Evolutionary conservation across 2,329 filamentous ascomycete species (phyloP).

Genomic region (Colletotrichum viniferum): DNA sequence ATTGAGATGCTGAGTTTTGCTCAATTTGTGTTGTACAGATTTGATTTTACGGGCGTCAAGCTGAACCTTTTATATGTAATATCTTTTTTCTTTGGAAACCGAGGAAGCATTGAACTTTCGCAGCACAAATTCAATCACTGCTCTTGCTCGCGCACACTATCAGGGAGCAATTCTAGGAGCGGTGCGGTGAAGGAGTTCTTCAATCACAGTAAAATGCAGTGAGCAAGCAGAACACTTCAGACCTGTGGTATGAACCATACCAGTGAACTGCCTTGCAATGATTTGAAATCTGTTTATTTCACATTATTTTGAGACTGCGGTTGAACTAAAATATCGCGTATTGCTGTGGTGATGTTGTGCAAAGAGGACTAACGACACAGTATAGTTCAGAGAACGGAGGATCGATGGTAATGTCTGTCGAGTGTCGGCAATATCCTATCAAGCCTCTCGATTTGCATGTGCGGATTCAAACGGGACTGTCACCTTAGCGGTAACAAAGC

Average conservation of each 20-base stretch:
- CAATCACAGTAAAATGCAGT: neutral
- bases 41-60: neutral
- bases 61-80: neutral
- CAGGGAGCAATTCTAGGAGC: neutral
- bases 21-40: neutral
- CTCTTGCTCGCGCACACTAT: neutral
- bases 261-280: neutral
- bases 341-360: fast-evolving
- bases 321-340: neutral
- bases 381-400: neutral
- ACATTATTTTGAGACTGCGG: neutral
- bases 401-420: neutral
- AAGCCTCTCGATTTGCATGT: neutral
- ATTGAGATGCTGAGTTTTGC: neutral
- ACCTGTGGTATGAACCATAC: neutral
- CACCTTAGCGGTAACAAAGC: neutral
- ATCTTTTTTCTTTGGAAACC: neutral
- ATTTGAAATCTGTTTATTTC: neutral
- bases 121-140: neutral
- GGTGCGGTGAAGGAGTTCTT: neutral
- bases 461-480: neutral
- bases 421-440: neutral
- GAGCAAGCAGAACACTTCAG: neutral
- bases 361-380: neutral
- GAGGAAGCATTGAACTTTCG: neutral